phyloP scores from a whole-genome alignment of 257 asterid genomes.

The Solanum dulcamara region DNA sequence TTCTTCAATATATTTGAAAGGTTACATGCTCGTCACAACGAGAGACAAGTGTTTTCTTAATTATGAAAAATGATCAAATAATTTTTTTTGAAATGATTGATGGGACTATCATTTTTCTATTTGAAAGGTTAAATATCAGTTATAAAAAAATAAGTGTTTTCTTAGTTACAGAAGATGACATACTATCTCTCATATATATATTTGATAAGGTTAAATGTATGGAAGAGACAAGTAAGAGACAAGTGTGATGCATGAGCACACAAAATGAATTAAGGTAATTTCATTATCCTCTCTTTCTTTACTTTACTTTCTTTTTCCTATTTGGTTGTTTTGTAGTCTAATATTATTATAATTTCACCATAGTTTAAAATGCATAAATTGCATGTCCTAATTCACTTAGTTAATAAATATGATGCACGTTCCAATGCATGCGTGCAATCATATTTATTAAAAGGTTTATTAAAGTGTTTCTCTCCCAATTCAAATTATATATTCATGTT shows the following conservation, averaged over 20 bases:
- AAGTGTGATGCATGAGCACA: not conserved
- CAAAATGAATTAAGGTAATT: not conserved
- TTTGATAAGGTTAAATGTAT: no score
- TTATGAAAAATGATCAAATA: not conserved
- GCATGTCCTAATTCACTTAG: not conserved
- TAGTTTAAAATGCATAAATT: not conserved
- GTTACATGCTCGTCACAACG: no score
- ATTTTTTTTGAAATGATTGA: not conserved
- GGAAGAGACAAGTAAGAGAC: no score
- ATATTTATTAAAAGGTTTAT: not conserved
- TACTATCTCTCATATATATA: no score
- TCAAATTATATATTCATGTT: fast-evolving
- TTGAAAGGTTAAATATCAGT: not conserved
- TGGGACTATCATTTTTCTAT: not conserved
- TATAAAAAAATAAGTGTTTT: not conserved
- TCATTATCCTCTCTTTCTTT: not conserved
- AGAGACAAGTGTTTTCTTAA: not conserved
- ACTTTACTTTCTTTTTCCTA: not conserved
- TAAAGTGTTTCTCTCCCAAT: not conserved
- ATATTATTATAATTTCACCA: not conserved
- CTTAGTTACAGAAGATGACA: not conserved
- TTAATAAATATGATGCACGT: not conserved
- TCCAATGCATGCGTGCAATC: not conserved
- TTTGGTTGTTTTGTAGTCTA: not conserved
- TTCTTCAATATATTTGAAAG: no score